Base-by-base conservation (phyloP, 2,329 filamentous ascomycete species). In the Colletotrichum lini region DNA sequence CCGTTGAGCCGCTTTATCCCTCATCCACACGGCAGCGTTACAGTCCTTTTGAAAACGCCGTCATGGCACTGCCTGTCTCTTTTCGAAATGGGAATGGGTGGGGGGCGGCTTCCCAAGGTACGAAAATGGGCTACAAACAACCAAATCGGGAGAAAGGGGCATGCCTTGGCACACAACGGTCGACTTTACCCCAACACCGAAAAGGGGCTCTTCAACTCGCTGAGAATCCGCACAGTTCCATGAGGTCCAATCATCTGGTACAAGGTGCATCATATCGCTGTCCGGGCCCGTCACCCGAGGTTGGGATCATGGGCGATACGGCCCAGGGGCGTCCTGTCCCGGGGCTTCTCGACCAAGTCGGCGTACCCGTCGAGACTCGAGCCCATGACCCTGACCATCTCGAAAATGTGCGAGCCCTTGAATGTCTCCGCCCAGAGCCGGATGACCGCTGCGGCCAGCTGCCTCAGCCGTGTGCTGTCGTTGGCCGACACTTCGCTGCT, bases 371-470 rank as follows among this genome's bases (percentile, higher is more conserved):
- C 88, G 60, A 91, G 76, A 18, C 87, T 88, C 18, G 83, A 82
- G 0, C 88, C 88, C 82, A 91, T 89, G 3, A 88, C 85, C 75
- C 86, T 86, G 52, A 90, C 85, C 70, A 90, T 84, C 68, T 90
- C 88, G 74, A 90, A 91, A 8, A 90, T 87, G 74, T 91, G 88
- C 13, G 85, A 85, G 13, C 88, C 89, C 72, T 89, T 89, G 77
- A 91, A 91, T 1, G 88, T 87, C 76, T 90, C 88, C 0, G 88
- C 88, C 89, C 89, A 91, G 2, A 91, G 82, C 44, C 88, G 83
- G 42, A 90, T 85, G 35, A 91, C 88, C 0, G 88, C 88, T 16
- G 84, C 85, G 0, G 88, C 88, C 6, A 91, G 81, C 75, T 89
- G 87, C 18, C 87, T 83, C 59, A 91, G 78, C 76, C 87, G 88